Evolutionary conservation across 2,329 filamentous ascomycete species (phyloP).

Genomic region (Colletotrichum echinochloae): DNA sequence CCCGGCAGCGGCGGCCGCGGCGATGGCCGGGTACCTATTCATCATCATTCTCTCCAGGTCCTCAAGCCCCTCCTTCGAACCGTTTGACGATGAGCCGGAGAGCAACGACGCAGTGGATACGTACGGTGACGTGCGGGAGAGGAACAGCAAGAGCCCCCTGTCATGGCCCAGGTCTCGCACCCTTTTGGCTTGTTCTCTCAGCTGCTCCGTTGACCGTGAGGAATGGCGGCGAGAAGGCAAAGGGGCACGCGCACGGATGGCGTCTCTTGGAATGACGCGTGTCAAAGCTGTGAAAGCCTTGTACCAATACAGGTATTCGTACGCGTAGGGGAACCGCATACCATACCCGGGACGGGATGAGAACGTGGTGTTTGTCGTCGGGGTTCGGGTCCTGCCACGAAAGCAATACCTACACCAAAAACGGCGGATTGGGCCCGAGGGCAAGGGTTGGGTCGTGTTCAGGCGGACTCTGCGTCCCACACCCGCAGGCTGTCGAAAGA

Average conservation of each 20-base stretch:
- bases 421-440: not conserved
- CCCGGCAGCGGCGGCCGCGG: not conserved
- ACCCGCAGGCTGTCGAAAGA: no score
- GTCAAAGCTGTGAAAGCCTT: not conserved
- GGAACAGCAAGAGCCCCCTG: not conserved
- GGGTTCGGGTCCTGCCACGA: not conserved
- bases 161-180: no score
- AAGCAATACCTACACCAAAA: slow-evolving; percentile 1
- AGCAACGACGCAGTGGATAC: slow-evolving; percentile 26
- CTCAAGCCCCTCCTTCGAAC: not conserved
- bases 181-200: no score
- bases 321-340: not conserved
- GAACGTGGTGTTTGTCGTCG: not conserved
- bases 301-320: not conserved
- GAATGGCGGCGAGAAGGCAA: not conserved
- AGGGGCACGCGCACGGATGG: not conserved
- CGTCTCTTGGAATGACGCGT: not conserved
- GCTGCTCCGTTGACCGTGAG: no score
- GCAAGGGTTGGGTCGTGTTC: not conserved
- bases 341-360: slow-evolving; percentile 3
- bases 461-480: not conserved
- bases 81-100: slow-evolving; percentile 15
- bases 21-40: not conserved
- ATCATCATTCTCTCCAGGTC: not conserved
- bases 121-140: not conserved